A percentile compares a stretch with the other conserved stretches of the same genome.
Conservation (phyloP, 2,329 filamentous ascomycete species). For the Leptographium procerum region DNA sequence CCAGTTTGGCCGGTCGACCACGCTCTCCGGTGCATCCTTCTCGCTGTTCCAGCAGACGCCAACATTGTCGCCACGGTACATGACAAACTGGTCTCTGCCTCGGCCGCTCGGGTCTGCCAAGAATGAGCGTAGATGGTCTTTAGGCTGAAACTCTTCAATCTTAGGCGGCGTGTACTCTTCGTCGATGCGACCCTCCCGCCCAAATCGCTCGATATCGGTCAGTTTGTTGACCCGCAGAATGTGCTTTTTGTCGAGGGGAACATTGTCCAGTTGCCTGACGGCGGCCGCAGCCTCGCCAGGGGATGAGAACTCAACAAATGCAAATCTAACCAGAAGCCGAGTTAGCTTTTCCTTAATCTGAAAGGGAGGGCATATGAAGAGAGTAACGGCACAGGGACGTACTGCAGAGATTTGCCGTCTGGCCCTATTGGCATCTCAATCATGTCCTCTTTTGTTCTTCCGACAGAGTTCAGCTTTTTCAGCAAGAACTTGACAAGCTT, state of each 20-base stretch:
- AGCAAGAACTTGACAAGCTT: slow-evolving; percentile 95
- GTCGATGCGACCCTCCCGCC: slow-evolving; percentile 83
- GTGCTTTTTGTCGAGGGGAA: slow-evolving; percentile 92
- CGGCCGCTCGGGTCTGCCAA: slow-evolving; percentile 68
- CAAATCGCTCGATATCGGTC: slow-evolving; percentile 93
- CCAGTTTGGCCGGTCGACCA: slow-evolving; percentile 92
- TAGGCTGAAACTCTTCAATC: slow-evolving; percentile 76
- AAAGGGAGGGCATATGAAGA: not conserved
- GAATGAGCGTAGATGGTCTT: slow-evolving; percentile 92
- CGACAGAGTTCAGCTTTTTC: slow-evolving; percentile 81
- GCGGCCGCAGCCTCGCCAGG: slow-evolving; percentile 82
- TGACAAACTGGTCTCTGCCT: slow-evolving; percentile 88
- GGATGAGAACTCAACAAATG: slow-evolving; percentile 92
- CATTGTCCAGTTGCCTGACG: slow-evolving; percentile 75
- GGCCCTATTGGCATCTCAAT: slow-evolving; percentile 92
- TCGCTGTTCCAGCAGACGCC: slow-evolving; percentile 99
- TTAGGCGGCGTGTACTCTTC: slow-evolving; percentile 78
- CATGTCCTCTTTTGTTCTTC: slow-evolving; percentile 73
- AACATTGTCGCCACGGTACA: slow-evolving; percentile 85
- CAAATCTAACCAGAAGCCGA: slow-evolving; percentile 51
- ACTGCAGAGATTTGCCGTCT: slow-evolving; percentile 78
- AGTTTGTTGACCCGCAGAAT: slow-evolving; percentile 94
- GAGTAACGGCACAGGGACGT: slow-evolving; percentile 14
- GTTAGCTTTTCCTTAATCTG: not conserved
- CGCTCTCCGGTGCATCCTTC: slow-evolving; percentile 73